Percentiles rank a stretch among this genome's conserved stretches.
Evolutionary conservation across 108 stramenopile species (phyloP).

Genomic region (Cyclotella distinguenda): DNA sequence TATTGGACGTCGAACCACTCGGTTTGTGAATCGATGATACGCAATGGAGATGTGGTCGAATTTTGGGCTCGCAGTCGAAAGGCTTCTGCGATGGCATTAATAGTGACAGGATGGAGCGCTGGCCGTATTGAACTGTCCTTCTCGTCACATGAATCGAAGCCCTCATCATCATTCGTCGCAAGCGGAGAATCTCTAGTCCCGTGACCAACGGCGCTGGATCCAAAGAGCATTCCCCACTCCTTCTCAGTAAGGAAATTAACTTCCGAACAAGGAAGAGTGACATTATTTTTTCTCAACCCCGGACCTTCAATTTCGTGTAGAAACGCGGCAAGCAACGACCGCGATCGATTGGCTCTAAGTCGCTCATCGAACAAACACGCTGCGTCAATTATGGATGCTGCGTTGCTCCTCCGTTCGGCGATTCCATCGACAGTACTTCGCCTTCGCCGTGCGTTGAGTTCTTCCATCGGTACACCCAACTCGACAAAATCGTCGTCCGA

Average conservation of each 20-base stretch:
- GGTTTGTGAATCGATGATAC: slow-evolving; percentile 27
- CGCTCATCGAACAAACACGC: slow-evolving; percentile 36
- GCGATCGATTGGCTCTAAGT: slow-evolving; percentile 37
- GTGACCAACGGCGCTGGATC: not conserved
- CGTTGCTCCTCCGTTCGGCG: slow-evolving; percentile 1
- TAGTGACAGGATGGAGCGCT: slow-evolving; percentile 81
- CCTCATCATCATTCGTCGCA: not conserved
- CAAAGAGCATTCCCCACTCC: slow-evolving; percentile 24
- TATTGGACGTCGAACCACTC: slow-evolving; percentile 50
- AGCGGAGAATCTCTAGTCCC: too few relatives aligned
- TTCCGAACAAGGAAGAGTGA: slow-evolving; percentile 42
- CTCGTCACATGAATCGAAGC: not conserved
- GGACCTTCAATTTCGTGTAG: slow-evolving; percentile 44
- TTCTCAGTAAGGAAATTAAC: slow-evolving; percentile 37
- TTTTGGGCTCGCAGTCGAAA: slow-evolving; percentile 57
- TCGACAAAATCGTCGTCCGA: not conserved
- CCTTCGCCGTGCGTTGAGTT: slow-evolving; percentile 26
- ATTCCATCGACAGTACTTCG: slow-evolving; percentile 6
- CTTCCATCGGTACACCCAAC: slow-evolving; percentile 29
- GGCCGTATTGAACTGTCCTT: slow-evolving; percentile 28
- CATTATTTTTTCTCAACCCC: slow-evolving; percentile 36
- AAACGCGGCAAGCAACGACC: slow-evolving; percentile 34
- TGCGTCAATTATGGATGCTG: slow-evolving; percentile 27
- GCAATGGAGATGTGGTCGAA: slow-evolving; percentile 32
- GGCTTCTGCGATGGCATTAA: slow-evolving; percentile 76